Evolutionary conservation across 768 basidiomycete species (phyloP).

Genomic region (Kwoniella shandongensis): DNA sequence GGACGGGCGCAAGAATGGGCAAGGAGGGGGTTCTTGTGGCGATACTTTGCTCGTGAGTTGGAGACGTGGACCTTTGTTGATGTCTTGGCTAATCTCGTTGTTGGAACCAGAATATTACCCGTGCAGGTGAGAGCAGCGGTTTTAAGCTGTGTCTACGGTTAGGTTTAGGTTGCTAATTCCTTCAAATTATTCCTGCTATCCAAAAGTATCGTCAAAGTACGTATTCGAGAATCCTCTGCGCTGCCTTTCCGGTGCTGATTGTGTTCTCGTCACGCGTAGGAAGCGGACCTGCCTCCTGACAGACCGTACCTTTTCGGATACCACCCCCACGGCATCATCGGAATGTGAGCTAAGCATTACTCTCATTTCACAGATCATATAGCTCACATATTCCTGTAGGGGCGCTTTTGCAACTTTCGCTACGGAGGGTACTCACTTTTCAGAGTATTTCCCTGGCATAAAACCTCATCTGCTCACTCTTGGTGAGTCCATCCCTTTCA

Average conservation of each 20-base stretch:
- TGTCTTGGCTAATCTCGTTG: neutral
- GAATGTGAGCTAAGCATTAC: conserved; percentile 71
- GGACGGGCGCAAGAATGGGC: conserved; percentile 72
- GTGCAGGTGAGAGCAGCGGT: conserved; percentile 30
- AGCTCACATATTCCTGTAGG: conserved; percentile 57
- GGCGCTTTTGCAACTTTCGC: conserved; percentile 94
- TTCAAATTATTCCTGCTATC: conserved; percentile 1
- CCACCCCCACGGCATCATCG: conserved; percentile 99
- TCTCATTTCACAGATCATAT: neutral
- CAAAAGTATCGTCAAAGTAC: conserved; percentile 56
- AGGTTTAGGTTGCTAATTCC: neutral
- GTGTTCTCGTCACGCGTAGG: conserved; percentile 63
- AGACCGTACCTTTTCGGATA: conserved; percentile 96
- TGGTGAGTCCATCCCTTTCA: conserved; percentile 14
- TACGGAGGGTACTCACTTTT: conserved; percentile 93
- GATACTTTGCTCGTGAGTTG: conserved; percentile 79
- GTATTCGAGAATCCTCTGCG: conserved; percentile 15
- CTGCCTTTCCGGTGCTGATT: neutral
- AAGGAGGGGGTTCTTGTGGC: conserved; percentile 70
- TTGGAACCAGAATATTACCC: conserved; percentile 48
- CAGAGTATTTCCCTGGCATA: conserved; percentile 83
- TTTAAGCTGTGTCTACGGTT: no score
- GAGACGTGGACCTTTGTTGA: neutral
- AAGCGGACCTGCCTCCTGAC: conserved; percentile 85
- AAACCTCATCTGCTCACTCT: conserved; percentile 85